Base-by-base conservation (phyloP, 1,139 yeast genomes). In the Kodamaea sp. region DNA sequence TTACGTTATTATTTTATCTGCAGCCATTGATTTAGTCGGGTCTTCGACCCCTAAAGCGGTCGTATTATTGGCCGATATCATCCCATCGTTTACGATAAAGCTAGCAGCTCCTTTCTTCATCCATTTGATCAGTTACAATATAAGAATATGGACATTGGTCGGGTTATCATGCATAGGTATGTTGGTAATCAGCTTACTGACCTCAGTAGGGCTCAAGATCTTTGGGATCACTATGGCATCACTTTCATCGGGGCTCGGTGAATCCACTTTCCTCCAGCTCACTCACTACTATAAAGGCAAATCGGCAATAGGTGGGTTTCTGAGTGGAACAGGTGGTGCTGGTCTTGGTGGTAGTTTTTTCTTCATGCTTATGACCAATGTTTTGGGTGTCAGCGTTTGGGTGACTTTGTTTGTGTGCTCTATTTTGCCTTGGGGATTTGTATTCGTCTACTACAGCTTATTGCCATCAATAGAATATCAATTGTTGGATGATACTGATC, bases 261-360 rank as follows among this genome's bases (percentile, higher is more conserved):
- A 92, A 55, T 70, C 86, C 11, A 85, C 96, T 0, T 92, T 90
- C 49, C 63, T 92, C 36, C 95, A 86, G 57, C 65, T 92, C 58
- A 86, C 96, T 1, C 95, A 88, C 57, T 78, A 66, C 50, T 82
- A 75, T 53, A 70, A 70, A 12, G 72, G 73, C 27, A 57, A 62
- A 12, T 41, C 50, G 36, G 73, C 96, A 2, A 68, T 92, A 34
- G 81, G 85, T 35, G 97, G 95, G 0, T 92, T 94, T 77, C 84
- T 95, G 28, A 77, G 89, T 9, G 98, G 98, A 0, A 92, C 97
- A 0, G 97, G 97, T 1, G 95, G 88, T 8, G 97, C 98, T 0
- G 97, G 97, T 0, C 60, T 90, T 3, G 74, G 79, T 15, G 98
- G 97, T 0, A 81, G 95, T 51, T 69, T 69, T 42, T 40, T 65